Conservation (phyloP, 2,329 filamentous ascomycete species). For the Pyricularia sp. region DNA sequence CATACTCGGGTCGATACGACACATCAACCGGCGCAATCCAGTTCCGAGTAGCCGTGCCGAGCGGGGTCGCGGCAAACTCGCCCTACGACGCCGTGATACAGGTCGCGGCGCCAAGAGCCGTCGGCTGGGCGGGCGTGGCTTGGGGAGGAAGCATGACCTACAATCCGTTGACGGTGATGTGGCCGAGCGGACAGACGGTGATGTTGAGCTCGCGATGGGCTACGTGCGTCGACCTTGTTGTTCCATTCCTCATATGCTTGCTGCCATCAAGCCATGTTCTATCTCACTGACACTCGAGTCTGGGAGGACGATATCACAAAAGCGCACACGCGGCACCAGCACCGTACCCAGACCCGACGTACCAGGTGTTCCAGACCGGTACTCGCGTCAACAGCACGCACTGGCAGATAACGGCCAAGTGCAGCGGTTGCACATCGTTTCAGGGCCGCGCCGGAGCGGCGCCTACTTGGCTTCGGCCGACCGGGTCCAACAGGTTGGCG, state of each 20-base stretch:
- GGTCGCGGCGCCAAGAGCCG: slow-evolving; percentile 26
- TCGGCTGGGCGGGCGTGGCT: slow-evolving; percentile 34
- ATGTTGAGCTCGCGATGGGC: slow-evolving; percentile 24
- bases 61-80: slow-evolving; percentile 14
- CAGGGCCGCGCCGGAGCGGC: slow-evolving; percentile 22
- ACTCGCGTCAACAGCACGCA: slow-evolving; percentile 25
- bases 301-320: background rate
- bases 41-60: slow-evolving; percentile 22
- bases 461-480: slow-evolving; percentile 22
- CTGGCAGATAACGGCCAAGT: slow-evolving; percentile 26
- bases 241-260: background rate
- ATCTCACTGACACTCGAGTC: background rate
- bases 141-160: slow-evolving; percentile 37
- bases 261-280: background rate
- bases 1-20: slow-evolving; percentile 15
- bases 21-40: slow-evolving; percentile 16
- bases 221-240: background rate
- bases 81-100: slow-evolving; percentile 22
- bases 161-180: slow-evolving; percentile 30
- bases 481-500: slow-evolving; percentile 22
- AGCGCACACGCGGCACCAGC: background rate
- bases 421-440: slow-evolving; percentile 29
- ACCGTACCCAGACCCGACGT: slow-evolving; percentile 15
- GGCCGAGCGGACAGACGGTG: slow-evolving; percentile 27
- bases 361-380: slow-evolving; percentile 22